Conservation (phyloP, 1,139 yeast genomes). For the Hansenula sp. region DNA sequence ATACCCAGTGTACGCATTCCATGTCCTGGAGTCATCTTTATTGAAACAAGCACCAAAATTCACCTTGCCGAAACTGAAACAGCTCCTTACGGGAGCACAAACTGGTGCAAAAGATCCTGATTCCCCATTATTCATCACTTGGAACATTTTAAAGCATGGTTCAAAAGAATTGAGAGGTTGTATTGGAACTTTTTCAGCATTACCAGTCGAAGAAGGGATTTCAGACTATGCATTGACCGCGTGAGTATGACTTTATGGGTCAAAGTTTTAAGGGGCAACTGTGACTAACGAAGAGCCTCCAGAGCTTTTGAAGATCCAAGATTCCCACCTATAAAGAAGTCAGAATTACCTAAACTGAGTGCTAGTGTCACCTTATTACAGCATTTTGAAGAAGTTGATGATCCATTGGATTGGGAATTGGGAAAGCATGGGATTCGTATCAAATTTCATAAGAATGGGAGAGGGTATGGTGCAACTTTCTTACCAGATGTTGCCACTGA, state of each 20-base stretch:
- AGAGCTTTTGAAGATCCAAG: constrained; percentile 72
- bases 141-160: constrained; percentile 48
- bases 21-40: constrained; percentile 6
- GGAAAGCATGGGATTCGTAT: constrained; percentile 83
- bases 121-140: constrained; percentile 78
- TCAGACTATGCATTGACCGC: constrained; percentile 61
- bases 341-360: constrained; percentile 50
- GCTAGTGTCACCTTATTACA: constrained; percentile 62
- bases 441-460: constrained; percentile 35
- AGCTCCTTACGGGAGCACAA: background rate
- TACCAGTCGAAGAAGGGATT: constrained; percentile 54
- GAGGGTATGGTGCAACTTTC: constrained; percentile 66
- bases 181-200: constrained; percentile 74
- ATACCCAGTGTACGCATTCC: constrained; percentile 10
- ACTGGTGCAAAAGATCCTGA: constrained; percentile 22
- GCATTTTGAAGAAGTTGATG: constrained; percentile 49
- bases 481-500: constrained; percentile 90
- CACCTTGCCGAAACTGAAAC: constrained; percentile 1
- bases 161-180: constrained; percentile 71
- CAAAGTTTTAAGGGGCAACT: background rate
- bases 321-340: constrained; percentile 57
- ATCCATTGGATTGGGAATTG: constrained; percentile 68
- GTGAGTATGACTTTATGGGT: too few species aligned
- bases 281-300: background rate
- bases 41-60: background rate